phyloP scores from a whole-genome alignment of 108 stramenopile species.

The Conticribra weissflogii region DNA sequence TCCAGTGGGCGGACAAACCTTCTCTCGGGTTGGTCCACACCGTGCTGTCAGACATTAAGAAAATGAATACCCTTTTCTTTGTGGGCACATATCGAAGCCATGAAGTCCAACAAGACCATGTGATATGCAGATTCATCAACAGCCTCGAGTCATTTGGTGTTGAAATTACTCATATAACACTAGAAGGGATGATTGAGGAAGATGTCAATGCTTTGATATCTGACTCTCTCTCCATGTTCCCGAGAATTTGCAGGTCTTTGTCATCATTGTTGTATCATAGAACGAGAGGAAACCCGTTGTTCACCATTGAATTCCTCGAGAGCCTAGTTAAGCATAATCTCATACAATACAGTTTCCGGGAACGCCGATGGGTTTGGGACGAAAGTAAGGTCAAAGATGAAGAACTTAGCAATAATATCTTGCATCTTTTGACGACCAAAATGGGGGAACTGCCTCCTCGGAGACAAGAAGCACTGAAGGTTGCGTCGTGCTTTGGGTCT shows the following conservation, averaged over 20 bases:
- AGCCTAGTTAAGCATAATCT: conserved; percentile 22
- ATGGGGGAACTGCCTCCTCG: conserved; percentile 27
- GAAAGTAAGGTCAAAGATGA: conserved; percentile 13
- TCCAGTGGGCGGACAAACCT: conserved; percentile 42
- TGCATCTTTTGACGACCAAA: conserved; percentile 39
- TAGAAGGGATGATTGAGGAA: conserved; percentile 29
- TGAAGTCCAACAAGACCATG: conserved; percentile 36
- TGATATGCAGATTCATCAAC: conserved; percentile 24
- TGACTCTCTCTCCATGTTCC: conserved; percentile 33
- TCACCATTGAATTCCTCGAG: conserved; percentile 26
- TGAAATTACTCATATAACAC: neutral
- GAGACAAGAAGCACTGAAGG: conserved; percentile 25
- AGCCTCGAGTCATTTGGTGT: conserved; percentile 15
- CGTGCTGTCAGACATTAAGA: conserved; percentile 30
- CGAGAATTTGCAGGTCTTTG: conserved; percentile 21
- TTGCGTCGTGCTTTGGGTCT: conserved; percentile 45
- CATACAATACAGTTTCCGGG: conserved; percentile 14
- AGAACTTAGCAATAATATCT: conserved; percentile 46
- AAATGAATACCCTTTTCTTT: conserved; percentile 31
- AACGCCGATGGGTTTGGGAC: conserved; percentile 39
- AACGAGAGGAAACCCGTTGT: conserved; percentile 42
- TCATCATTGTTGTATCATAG: conserved; percentile 26
- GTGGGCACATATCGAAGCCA: conserved; percentile 46
- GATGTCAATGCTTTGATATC: conserved; percentile 40
- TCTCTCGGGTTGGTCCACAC: conserved; percentile 32